Percentiles rank a stretch among this genome's conserved stretches.
Conservation (phyloP, 2,329 filamentous ascomycete species). For the Shiraia sp. region DNA sequence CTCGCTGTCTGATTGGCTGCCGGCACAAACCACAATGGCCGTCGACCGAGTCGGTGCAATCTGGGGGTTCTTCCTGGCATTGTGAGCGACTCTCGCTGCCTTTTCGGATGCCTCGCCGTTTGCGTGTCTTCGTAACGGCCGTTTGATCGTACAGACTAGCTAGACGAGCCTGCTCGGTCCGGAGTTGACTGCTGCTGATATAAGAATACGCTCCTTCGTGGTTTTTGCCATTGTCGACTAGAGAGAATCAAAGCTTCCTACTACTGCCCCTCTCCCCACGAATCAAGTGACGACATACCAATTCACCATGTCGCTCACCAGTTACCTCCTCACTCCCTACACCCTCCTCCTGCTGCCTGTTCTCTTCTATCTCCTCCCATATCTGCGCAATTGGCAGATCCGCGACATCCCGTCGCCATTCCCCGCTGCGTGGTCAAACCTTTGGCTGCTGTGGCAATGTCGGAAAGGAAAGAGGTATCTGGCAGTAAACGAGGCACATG, state of each 20-base stretch:
- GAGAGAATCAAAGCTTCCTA: constrained; percentile 7
- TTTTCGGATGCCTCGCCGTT: no score
- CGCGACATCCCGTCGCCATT: constrained; percentile 64
- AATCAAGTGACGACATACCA: constrained; percentile 1
- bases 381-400: constrained; percentile 61
- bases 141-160: no score
- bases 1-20: constrained; percentile 18
- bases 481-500: constrained; percentile 73
- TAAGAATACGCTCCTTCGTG: no score
- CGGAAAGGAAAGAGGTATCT: constrained; percentile 63
- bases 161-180: no score
- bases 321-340: constrained; percentile 51
- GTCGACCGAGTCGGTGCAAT: no score
- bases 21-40: no score
- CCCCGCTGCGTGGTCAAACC: constrained; percentile 69
- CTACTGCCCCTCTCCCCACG: not conserved
- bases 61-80: constrained; percentile 12
- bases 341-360: constrained; percentile 54
- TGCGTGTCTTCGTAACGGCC: no score
- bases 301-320: constrained; percentile 35
- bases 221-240: not conserved
- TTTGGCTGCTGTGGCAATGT: constrained; percentile 72
- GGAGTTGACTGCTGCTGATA: no score
- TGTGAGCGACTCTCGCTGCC: no score
- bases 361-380: constrained; percentile 63